A percentile compares a stretch with the other conserved stretches of the same genome.
These are phyloP conservation scores for Xylaria acuta DNA, from an alignment of 495 filamentous ascomycete species.

Conservation along the genomic window DNA sequence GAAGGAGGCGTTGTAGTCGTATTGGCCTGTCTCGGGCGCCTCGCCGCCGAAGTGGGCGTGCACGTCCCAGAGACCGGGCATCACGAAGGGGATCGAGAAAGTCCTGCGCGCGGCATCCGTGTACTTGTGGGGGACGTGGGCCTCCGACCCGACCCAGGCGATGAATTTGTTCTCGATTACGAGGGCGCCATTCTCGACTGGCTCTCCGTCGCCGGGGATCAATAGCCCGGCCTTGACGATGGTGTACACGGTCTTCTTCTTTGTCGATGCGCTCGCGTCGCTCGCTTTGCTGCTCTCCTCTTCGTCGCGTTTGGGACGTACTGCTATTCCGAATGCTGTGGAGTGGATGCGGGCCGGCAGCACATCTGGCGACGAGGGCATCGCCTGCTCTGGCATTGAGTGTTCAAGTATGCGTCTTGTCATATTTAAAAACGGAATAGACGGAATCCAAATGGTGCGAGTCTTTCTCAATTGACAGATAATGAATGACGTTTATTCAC, in stretches of 20 bases:
- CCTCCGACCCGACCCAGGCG: slow-evolving; percentile 48
- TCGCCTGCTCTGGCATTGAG: neutral
- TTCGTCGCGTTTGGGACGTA: slow-evolving; percentile 27
- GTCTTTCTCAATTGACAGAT: neutral
- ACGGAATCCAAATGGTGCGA: neutral
- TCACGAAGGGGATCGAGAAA: slow-evolving; percentile 48
- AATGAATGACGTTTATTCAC: neutral
- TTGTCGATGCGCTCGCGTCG: neutral
- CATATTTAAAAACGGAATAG: neutral
- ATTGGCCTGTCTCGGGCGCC: slow-evolving; percentile 13
- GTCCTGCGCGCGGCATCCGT: slow-evolving; percentile 26
- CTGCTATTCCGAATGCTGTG: slow-evolving; percentile 37
- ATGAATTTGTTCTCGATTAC: slow-evolving; percentile 52
- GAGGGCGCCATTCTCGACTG: slow-evolving; percentile 47
- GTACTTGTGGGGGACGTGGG: slow-evolving; percentile 45
- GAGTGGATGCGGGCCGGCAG: slow-evolving; percentile 33
- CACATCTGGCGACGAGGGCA: neutral
- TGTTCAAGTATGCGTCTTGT: neutral
- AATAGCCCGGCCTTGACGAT: slow-evolving; percentile 49
- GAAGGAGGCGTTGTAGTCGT: slow-evolving; percentile 29
- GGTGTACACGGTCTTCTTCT: slow-evolving; percentile 35
- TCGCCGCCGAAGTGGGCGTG: slow-evolving; percentile 53
- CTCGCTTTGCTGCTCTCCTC: slow-evolving; percentile 15
- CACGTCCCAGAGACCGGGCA: slow-evolving; percentile 63
- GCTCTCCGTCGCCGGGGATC: slow-evolving; percentile 54